These are phyloP conservation scores for Xylaria sp. DNA, from an alignment of 2,329 filamentous ascomycete species.

Conservation along the genomic window DNA sequence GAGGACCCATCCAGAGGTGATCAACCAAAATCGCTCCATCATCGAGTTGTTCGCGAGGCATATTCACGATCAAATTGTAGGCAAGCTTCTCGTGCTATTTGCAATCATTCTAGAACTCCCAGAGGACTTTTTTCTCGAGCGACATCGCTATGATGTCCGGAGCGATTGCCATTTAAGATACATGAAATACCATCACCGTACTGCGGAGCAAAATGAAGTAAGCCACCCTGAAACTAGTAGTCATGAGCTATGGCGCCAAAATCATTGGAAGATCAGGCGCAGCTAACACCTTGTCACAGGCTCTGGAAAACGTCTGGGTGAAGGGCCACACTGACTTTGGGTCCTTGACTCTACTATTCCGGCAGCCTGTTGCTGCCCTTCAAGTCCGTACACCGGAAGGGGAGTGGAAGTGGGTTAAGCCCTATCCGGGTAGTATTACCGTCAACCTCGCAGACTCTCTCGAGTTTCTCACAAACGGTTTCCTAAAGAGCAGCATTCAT, in stretches of 20 bases:
- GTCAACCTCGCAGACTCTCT: slow-evolving; percentile 64
- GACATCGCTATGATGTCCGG: slow-evolving; percentile 64
- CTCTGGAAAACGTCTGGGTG: slow-evolving; percentile 52
- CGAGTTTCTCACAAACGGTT: slow-evolving; percentile 59
- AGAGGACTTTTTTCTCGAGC: slow-evolving; percentile 63
- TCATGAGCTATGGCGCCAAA: background rate
- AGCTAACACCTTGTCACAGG: slow-evolving; percentile 25
- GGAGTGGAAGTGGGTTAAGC: slow-evolving; percentile 62
- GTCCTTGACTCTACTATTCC: slow-evolving; percentile 66
- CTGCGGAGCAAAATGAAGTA: slow-evolving; percentile 55
- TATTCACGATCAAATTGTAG: slow-evolving; percentile 50
- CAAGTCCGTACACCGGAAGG: slow-evolving; percentile 60
- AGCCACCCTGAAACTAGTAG: background rate
- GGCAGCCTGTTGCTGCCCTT: slow-evolving; percentile 66
- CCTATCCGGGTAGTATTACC: slow-evolving; percentile 61
- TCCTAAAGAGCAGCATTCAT: slow-evolving; percentile 58
- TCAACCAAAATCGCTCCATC: slow-evolving; percentile 47
- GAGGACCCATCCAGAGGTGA: slow-evolving; percentile 50
- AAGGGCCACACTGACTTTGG: slow-evolving; percentile 66
- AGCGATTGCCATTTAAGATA: slow-evolving; percentile 69
- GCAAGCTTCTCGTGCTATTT: slow-evolving; percentile 52
- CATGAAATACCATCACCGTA: slow-evolving; percentile 66
- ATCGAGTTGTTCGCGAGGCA: slow-evolving; percentile 53
- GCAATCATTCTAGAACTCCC: slow-evolving; percentile 67
- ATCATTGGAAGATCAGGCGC: background rate